A percentile compares a stretch with the other conserved stretches of the same genome.
Evolutionary conservation across 2,329 filamentous ascomycete species (phyloP).

Genomic region (Akanthomyces dipterigenus): DNA sequence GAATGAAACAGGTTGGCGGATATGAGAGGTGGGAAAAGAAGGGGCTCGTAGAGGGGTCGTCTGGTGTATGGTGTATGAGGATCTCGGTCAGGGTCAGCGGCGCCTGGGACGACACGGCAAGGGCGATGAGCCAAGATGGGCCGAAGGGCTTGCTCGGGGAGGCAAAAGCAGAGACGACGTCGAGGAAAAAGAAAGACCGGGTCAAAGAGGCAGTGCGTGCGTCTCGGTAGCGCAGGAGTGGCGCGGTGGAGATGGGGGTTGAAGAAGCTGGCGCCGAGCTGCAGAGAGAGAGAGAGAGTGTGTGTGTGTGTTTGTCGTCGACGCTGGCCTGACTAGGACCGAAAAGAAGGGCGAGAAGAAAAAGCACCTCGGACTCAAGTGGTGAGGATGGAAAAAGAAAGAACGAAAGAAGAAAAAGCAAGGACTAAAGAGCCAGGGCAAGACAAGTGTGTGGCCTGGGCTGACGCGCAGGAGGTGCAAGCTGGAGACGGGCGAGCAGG

Average conservation of each 20-base stretch:
- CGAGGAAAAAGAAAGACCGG: not conserved
- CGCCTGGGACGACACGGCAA: not conserved
- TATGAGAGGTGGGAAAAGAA: constrained; percentile 6
- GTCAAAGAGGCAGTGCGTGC: constrained; percentile 7
- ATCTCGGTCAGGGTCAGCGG: not conserved
- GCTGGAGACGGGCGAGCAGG: no score
- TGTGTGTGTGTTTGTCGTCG: not conserved
- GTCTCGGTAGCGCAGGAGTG: not conserved
- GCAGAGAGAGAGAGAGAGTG: not conserved
- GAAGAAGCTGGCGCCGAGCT: not conserved
- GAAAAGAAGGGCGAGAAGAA: not conserved
- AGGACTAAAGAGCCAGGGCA: not conserved
- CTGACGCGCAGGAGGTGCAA: not conserved
- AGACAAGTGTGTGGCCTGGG: not conserved
- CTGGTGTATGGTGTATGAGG: not conserved
- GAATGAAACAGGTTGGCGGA: not conserved
- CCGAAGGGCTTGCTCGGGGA: not conserved
- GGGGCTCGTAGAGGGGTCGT: constrained; percentile 11
- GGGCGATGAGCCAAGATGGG: not conserved
- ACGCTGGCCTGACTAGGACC: not conserved
- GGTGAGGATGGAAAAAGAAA: not conserved
- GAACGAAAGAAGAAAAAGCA: not conserved
- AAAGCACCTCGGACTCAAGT: not conserved
- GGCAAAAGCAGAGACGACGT: not conserved
- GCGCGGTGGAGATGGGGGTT: not conserved